Evolutionary conservation across 2,329 filamentous ascomycete species (phyloP).

Genomic region (Venturia oleaginea): DNA sequence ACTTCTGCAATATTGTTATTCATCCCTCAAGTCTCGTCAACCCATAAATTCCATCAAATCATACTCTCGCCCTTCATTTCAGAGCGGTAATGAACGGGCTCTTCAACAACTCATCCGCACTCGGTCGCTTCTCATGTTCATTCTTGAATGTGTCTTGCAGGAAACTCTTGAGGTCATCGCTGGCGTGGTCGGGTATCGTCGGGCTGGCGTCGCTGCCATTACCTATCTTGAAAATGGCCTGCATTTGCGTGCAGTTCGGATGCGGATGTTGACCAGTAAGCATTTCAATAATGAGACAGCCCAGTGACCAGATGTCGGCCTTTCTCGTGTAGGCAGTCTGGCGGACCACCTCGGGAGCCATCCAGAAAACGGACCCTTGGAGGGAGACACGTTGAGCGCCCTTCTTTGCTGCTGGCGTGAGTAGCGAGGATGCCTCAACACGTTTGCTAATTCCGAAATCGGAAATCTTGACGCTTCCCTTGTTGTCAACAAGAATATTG

Average conservation of each 20-base stretch:
- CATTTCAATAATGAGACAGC: conserved; percentile 97
- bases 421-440: conserved; percentile 81
- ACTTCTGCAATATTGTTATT: neutral
- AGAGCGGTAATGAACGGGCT: conserved; percentile 34
- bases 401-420: conserved; percentile 44
- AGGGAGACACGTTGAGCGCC: conserved; percentile 59
- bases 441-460: conserved; percentile 99
- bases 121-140: conserved; percentile 85
- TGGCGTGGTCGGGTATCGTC: conserved; percentile 78
- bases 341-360: conserved; percentile 97
- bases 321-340: conserved; percentile 97
- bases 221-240: conserved; percentile 92
- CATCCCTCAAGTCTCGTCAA: neutral
- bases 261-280: conserved; percentile 95
- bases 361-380: conserved; percentile 98
- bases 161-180: conserved; percentile 75
- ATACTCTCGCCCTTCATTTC: neutral
- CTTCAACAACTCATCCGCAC: conserved; percentile 79
- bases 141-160: conserved; percentile 87
- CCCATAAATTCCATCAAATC: conserved; percentile 3
- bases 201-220: conserved; percentile 71
- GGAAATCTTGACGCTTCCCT: conserved; percentile 97
- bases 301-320: conserved; percentile 96
- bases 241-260: conserved; percentile 91
- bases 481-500: conserved; percentile 98